A percentile compares a stretch with the other conserved stretches of the same genome.
These are phyloP conservation scores for Spongispora temasekensis DNA, from an alignment of 1,284 basidiomycete species.

Conservation along the genomic window DNA sequence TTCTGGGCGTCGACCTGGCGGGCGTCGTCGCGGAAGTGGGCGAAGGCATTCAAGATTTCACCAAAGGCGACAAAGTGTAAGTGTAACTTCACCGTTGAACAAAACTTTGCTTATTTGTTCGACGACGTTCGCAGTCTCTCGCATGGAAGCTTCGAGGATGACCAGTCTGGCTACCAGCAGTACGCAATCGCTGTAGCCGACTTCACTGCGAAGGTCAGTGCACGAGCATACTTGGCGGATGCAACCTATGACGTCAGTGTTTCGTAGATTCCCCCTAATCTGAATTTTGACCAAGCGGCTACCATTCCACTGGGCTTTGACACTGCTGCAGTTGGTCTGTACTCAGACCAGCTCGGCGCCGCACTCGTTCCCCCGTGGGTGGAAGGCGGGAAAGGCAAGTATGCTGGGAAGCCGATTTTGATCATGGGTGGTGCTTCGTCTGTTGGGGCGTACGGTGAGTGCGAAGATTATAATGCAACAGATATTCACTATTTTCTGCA, in stretches of 20 bases:
- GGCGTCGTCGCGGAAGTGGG: constrained; percentile 47
- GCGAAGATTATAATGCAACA: background rate
- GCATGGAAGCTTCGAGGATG: constrained; percentile 25
- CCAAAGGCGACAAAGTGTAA: constrained; percentile 45
- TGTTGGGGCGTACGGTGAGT: constrained; percentile 45
- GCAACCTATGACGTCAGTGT: constrained; percentile 10
- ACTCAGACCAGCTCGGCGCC: constrained; percentile 27
- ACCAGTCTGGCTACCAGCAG: constrained; percentile 35
- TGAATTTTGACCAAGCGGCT: constrained; percentile 36
- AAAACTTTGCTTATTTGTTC: background rate
- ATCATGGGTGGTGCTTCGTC: constrained; percentile 47
- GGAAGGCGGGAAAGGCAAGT: constrained; percentile 37
- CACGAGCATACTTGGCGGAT: no score
- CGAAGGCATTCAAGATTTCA: constrained; percentile 34
- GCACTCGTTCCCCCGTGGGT: constrained; percentile 36
- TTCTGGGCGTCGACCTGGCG: constrained; percentile 48
- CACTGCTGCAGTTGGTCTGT: constrained; percentile 40
- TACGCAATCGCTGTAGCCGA: constrained; percentile 26
- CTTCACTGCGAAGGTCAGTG: constrained; percentile 35
- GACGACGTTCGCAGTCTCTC: constrained; percentile 13
- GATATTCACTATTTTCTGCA: background rate
- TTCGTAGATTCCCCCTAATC: constrained; percentile 25
- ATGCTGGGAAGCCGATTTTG: constrained; percentile 40
- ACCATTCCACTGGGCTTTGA: constrained; percentile 39
- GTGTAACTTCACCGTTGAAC: background rate